Base-by-base conservation (phyloP, 2,329 filamentous ascomycete genomes). In the Clonostachys solani region DNA sequence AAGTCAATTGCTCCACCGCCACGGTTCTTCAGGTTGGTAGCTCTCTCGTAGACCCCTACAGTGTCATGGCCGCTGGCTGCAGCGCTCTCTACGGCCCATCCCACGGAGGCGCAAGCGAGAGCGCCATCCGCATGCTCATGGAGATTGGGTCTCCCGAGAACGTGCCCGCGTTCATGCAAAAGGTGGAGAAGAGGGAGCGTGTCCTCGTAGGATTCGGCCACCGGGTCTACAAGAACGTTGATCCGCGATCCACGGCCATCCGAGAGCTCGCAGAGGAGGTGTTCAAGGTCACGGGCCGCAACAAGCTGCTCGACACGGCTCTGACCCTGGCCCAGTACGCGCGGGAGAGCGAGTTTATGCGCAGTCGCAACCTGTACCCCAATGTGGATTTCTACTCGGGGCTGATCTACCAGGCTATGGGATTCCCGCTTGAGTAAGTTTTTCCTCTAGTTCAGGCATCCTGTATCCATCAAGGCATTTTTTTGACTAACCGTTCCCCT, bases 61-160 rank as follows among this genome's bases (percentile, higher is more conserved):
- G 72, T 52, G 67, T 77, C 16, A 73, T 81, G 12, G 63, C 76
- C 1, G 74, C 77, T 0, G 68, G 76, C 6, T 72, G 74, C n/a
- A 70, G 77, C 1, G 75, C 75, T 0, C 67, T 75, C 3, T 78
- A 80, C 52, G 79, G 79, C 0, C 77, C 77, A 0, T 74, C 79
- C 1, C 79, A 83, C 58, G 79, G 77, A 47, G 79, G 78, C n/a
- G 79, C 79, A 4, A 78, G 75, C 0, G 79, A 82, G 52, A 71
- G 73, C 18, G 78, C 78, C 0, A 79, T 80, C 55, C 71, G 74
- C 43, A 75, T 74, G 66, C 63, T 80, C 5, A 73, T 73, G 53
- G 67, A 73, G 52, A 75, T 80, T 46, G 75, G 75, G 15, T 68
- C 62, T 2, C 68, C 71, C 3, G 72, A 75, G 40, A 75, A 75